These are phyloP conservation scores for Sordariomycetes sp. DNA, from an alignment of 2,329 filamentous ascomycete species.

Conservation along the genomic window DNA sequence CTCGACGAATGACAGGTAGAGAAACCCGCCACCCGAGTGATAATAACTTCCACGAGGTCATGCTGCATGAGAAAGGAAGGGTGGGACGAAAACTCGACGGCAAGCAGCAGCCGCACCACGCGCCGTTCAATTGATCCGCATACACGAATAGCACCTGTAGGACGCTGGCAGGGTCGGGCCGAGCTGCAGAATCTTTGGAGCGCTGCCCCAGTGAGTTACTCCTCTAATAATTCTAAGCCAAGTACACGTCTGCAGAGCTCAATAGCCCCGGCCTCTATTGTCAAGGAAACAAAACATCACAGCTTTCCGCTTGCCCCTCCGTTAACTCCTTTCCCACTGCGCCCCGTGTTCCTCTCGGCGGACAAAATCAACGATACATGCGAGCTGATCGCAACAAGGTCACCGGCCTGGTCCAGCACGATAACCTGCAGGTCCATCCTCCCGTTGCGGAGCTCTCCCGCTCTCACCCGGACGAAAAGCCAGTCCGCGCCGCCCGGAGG, in stretches of 20 bases:
- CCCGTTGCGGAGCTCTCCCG: conserved; percentile 60
- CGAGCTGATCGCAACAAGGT: conserved; percentile 17
- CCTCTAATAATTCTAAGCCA: not conserved
- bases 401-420: conserved; percentile 39
- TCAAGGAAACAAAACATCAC: not conserved
- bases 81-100: too few species aligned
- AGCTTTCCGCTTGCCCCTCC: not conserved
- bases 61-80: too few species aligned
- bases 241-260: not conserved
- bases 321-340: not conserved
- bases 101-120: too few species aligned
- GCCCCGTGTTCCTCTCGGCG: conserved; percentile 8
- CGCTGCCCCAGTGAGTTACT: too few species aligned
- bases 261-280: not conserved
- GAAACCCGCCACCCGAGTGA: too few species aligned
- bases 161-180: too few species aligned
- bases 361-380: conserved; percentile 10
- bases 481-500: conserved; percentile 61
- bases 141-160: too few species aligned
- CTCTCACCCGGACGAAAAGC: conserved; percentile 54
- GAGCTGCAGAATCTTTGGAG: too few species aligned
- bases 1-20: too few species aligned
- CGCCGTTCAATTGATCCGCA: too few species aligned
- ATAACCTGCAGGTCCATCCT: conserved; percentile 65
- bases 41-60: too few species aligned